Evolutionary conservation across 345 rosid species (phyloP).

Genomic region (Pseudoturritis turrita): DNA sequence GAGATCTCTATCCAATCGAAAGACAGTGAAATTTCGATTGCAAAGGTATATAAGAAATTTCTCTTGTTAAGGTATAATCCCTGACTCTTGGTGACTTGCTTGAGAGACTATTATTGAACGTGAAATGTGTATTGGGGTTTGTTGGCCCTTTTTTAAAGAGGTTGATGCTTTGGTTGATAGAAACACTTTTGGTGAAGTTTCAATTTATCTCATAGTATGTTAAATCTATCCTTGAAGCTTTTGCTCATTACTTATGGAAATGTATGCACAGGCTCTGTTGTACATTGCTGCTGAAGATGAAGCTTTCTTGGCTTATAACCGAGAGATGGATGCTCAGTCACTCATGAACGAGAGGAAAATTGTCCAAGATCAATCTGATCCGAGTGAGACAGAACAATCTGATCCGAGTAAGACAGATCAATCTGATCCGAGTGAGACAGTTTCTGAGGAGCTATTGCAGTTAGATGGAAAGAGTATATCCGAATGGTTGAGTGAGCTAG

Average conservation of each 20-base stretch:
- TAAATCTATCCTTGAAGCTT: background rate
- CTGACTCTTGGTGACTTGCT: slow-evolving; percentile 25
- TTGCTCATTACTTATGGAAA: slow-evolving; percentile 10
- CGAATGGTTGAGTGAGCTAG: slow-evolving; percentile 68
- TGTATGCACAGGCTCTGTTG: slow-evolving; percentile 56
- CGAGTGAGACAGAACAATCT: too few species aligned
- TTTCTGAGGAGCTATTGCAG: slow-evolving; percentile 49
- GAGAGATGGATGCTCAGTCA: slow-evolving; percentile 55
- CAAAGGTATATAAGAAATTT: slow-evolving; percentile 55
- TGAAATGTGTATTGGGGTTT: slow-evolving; percentile 14
- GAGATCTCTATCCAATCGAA: slow-evolving; percentile 71
- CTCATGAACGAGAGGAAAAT: slow-evolving; percentile 45
- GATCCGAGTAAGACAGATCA: background rate
- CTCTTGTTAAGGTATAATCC: slow-evolving; percentile 32
- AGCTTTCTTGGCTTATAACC: slow-evolving; percentile 54
- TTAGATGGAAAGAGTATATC: slow-evolving; percentile 58
- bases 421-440: slow-evolving; percentile 34
- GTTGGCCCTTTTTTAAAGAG: background rate
- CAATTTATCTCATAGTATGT: background rate
- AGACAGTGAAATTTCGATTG: slow-evolving; percentile 74
- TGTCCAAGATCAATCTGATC: slow-evolving; percentile 17
- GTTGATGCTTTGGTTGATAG: background rate
- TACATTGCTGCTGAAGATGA: slow-evolving; percentile 92
- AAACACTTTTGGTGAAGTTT: background rate
- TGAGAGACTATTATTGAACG: slow-evolving; percentile 10